Base-by-base conservation (phyloP, 2,329 filamentous ascomycete genomes). In the Emmonsiellopsis sp. region DNA sequence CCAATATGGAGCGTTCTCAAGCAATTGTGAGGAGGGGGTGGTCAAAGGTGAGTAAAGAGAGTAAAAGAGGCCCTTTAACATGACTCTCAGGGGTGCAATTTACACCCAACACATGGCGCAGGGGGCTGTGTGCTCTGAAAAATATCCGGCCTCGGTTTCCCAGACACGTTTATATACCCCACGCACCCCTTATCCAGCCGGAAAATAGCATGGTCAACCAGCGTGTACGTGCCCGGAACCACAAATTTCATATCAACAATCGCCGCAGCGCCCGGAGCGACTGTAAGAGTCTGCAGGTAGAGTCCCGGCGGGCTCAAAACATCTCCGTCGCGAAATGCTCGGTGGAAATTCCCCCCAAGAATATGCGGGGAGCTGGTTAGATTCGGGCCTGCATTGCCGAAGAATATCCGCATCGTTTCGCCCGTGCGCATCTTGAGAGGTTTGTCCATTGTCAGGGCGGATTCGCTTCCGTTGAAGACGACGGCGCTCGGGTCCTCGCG, bases 131-230 rank as follows among this genome's bases (percentile, higher is more conserved):
- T 32, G 39, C 66, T 64, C 42, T 58, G 46, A 32, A 65, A 65
- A 5, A 67, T 54, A 33, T 66, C 62, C 2, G 62, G 63, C 14
- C 60, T 57, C 9, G 56, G 59, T 17, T 61, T 55, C 2, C 66
- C 66, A 7, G 66, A 59, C 27, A 68, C 66, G 55, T 68, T 69
- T 53, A 68, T 55, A 50, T 63, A 69, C 1, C 66, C 66, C n/a
- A 68, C 64, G 1, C 62, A 65, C 1, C 66, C 66, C 51, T 68
- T 68, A 43, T 69, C 66, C 40, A 69, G 49, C 0, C 66, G 60
- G 49, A 67, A 68, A 7, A 69, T 68, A 5, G 66, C 65, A 56
- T 68, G 66, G 44, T 68, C 66, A 11, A 69, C 62, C 5, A 67
- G 43, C 2, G 66, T 63, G 55, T 69, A 68, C 4, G 62, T 67